Conservation (phyloP, 163 green algal genomes). For the Trebouxiophyceae sp. region DNA sequence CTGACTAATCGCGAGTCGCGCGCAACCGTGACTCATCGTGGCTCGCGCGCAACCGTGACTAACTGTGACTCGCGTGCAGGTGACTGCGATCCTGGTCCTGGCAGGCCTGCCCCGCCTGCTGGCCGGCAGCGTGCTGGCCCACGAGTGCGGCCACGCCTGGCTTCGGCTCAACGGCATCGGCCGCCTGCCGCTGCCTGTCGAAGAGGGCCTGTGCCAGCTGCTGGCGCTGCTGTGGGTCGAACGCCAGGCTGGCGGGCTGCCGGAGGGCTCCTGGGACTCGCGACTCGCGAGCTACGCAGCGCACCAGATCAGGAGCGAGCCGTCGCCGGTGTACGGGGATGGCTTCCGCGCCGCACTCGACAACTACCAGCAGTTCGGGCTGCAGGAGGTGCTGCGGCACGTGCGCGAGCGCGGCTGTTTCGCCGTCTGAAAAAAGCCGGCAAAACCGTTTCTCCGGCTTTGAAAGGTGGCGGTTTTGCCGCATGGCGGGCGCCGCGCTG, state of each 20-base stretch:
- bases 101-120: slow-evolving; percentile 79
- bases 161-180: slow-evolving; percentile 61
- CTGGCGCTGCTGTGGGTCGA: slow-evolving; percentile 48
- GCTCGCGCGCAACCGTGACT: too few species aligned
- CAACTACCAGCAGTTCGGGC: slow-evolving; percentile 48
- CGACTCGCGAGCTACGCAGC: slow-evolving; percentile 37
- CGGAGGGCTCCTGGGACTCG: slow-evolving; percentile 35
- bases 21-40: too few species aligned
- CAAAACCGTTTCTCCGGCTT: too few species aligned
- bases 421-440: too few species aligned
- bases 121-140: slow-evolving; percentile 69
- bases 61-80: slow-evolving; percentile 21
- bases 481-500: too few species aligned
- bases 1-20: too few species aligned
- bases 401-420: too few species aligned
- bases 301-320: slow-evolving; percentile 47
- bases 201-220: slow-evolving; percentile 70
- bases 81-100: slow-evolving; percentile 80
- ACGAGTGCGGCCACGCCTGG: slow-evolving; percentile 88
- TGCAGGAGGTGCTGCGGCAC: slow-evolving; percentile 44
- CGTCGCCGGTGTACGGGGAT: slow-evolving; percentile 50
- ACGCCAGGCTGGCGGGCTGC: not conserved
- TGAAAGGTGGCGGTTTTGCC: too few species aligned
- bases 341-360: slow-evolving; percentile 65
- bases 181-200: slow-evolving; percentile 46